Evolutionary conservation across 2,329 filamentous ascomycete genomes (phyloP), one percentile per base, ranked within the genome.

Genomic region (Pseudocercospora fuligena): DNA sequence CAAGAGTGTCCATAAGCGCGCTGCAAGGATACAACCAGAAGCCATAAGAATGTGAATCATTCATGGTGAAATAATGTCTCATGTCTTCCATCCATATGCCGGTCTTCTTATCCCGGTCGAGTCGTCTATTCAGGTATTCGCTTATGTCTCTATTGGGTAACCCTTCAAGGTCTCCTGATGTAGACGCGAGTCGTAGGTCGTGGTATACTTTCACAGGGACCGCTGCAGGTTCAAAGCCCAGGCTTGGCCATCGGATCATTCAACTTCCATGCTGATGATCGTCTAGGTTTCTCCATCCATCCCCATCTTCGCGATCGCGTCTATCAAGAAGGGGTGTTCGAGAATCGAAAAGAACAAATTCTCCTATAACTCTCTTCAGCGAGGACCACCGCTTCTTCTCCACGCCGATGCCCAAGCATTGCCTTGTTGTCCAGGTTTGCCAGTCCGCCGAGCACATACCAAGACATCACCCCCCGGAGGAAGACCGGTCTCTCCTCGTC

Each of bases 261-360:
- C 31, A 33, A 33, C 31, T 19, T 27, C 56, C 56, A 40, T 59
- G 56, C 31, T 43, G 56, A 43, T 59, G 56, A 59, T 59, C 56
- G 19, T 59, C 53, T 57, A 33, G 53, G 53, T 29, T 31, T 57
- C 53, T 57, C 53, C 27, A 33, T 29, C 9, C 11, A n/a, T 31
- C 36, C 31, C 31, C 27, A 29, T 29, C 27, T 12, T 33, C 31
- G 29, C 49, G 49, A 53, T 53, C 49, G 49, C 49, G 47, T 21
- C 11, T 21, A 19, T 3, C 1, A 14, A 9, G 19, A 16, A 27
- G 23, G 23, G 19, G 5, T 4, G 5, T 16, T 21, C 56, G 56
- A n/a, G 56, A 59, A 23, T 59, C 14, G 12, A 8, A 40, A 59
- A 14, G 27, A 25, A 25, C 12, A 25, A 29, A 23, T 27, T 53